Evolutionary conservation across 768 basidiomycete genomes (phyloP).

Genomic region (Mycena amicta): DNA sequence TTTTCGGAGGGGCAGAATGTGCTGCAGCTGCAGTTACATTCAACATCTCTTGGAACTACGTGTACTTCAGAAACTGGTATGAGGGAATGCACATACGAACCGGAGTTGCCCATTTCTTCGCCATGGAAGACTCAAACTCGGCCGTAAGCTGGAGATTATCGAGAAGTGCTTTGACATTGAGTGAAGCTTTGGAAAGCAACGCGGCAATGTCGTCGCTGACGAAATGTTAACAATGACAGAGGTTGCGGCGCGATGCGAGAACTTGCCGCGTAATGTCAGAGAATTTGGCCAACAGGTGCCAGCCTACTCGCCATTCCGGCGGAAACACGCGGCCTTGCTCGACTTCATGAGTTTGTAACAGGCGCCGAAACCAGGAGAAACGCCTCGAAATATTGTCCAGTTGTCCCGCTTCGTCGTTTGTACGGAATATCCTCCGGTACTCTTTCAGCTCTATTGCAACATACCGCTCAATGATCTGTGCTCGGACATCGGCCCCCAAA

Average conservation of each 20-base stretch:
- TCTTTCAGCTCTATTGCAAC: constrained; percentile 90
- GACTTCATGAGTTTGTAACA: constrained; percentile 83
- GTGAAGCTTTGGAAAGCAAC: constrained; percentile 74
- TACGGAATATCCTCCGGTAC: constrained; percentile 93
- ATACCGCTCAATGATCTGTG: constrained; percentile 84
- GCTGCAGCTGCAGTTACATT: constrained; percentile 47
- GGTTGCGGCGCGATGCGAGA: not conserved
- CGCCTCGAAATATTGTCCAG: constrained; percentile 92
- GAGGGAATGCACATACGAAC: constrained; percentile 42
- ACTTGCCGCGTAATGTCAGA: constrained; percentile 85
- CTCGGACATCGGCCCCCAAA: constrained; percentile 81
- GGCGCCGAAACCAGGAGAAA: constrained; percentile 92
- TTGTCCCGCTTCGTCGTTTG: constrained; percentile 93
- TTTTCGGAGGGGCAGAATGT: constrained; percentile 56
- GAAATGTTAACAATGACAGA: not conserved
- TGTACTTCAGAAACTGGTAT: not conserved
- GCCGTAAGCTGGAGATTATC: constrained; percentile 84
- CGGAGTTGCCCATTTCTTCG: constrained; percentile 79
- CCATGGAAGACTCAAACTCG: constrained; percentile 85
- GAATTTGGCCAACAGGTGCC: constrained; percentile 82
- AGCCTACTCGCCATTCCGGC: constrained; percentile 80
- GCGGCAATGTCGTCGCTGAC: constrained; percentile 81
- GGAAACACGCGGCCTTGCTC: constrained; percentile 88
- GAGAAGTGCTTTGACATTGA: constrained; percentile 78
- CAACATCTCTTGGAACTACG: constrained; percentile 68